These are phyloP conservation scores for Dictyostelium citrinum DNA, from an alignment of 78 protist genomes.

Conservation along the genomic window DNA sequence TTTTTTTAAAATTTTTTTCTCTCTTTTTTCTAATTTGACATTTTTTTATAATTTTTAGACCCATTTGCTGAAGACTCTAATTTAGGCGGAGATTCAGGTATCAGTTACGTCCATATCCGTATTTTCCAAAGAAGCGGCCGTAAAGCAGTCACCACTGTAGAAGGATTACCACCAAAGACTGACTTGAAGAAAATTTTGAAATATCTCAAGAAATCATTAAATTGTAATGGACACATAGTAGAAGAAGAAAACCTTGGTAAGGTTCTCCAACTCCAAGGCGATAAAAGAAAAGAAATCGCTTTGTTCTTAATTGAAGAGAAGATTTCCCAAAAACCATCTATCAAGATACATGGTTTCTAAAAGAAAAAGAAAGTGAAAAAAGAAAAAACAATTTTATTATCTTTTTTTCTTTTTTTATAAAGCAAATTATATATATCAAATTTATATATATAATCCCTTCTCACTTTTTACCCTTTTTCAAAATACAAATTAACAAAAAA, in stretches of 20 bases:
- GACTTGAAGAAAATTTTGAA: slow-evolving; percentile 62
- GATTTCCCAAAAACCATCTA: slow-evolving; percentile 20
- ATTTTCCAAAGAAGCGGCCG: slow-evolving; percentile 89
- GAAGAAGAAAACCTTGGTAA: slow-evolving; percentile 78
- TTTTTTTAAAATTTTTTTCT: not conserved
- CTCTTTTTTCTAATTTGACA: too few species aligned
- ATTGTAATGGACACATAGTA: slow-evolving; percentile 81
- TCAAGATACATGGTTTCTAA: slow-evolving; percentile 85
- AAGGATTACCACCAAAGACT: slow-evolving; percentile 54
- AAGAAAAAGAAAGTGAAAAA: not conserved
- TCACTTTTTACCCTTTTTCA: not conserved
- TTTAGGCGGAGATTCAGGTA: slow-evolving; percentile 29
- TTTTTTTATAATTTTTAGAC: slow-evolving; percentile 7
- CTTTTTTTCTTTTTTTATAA: not conserved
- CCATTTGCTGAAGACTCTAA: slow-evolving; percentile 75
- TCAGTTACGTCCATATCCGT: slow-evolving; percentile 84
- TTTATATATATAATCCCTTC: not conserved
- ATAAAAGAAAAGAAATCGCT: slow-evolving; percentile 69
- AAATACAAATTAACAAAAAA: not conserved
- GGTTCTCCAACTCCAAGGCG: slow-evolving; percentile 88
- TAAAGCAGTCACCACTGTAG: slow-evolving; percentile 83
- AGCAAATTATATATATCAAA: too few species aligned
- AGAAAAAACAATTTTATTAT: not conserved
- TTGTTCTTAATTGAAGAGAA: slow-evolving; percentile 76
- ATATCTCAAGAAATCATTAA: slow-evolving; percentile 70